Conservation (phyloP, 2,329 filamentous ascomycete species). For the Aureobasidium musti region DNA sequence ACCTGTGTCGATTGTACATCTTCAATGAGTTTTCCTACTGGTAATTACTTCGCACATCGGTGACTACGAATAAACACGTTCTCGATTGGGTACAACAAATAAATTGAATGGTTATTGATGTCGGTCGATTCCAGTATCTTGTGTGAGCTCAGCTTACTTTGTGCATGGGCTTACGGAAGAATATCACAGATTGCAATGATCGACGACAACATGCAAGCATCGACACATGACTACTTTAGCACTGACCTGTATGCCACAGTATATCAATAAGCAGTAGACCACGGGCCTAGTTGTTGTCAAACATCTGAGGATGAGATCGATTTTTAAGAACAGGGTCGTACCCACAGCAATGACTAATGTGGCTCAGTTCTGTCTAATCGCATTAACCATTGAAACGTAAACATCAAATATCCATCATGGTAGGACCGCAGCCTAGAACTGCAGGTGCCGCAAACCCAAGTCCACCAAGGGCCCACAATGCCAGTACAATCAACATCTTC, state of each 20-base stretch:
- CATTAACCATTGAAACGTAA: background rate
- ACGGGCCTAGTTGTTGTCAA: background rate
- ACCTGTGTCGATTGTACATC: too few relatives aligned
- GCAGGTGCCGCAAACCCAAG: constrained; percentile 19
- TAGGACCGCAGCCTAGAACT: constrained; percentile 20
- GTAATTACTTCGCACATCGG: too few relatives aligned
- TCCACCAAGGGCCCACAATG: constrained; percentile 15
- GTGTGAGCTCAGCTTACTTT: background rate
- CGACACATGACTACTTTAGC: background rate
- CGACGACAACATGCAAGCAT: background rate
- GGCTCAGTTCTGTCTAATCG: background rate
- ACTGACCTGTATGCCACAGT: background rate
- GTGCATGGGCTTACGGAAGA: background rate
- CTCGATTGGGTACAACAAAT: too few relatives aligned
- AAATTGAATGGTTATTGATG: too few relatives aligned
- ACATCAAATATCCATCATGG: background rate
- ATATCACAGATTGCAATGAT: background rate
- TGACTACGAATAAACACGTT: too few relatives aligned
- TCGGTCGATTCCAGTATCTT: too few relatives aligned
- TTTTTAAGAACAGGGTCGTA: background rate
- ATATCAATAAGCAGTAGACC: background rate
- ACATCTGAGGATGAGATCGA: background rate
- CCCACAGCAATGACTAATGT: background rate
- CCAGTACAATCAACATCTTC: background rate
- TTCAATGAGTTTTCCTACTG: too few relatives aligned